These are phyloP conservation scores for Lecanicillium sp. DNA, from an alignment of 2,329 filamentous ascomycete species.

Conservation along the genomic window DNA sequence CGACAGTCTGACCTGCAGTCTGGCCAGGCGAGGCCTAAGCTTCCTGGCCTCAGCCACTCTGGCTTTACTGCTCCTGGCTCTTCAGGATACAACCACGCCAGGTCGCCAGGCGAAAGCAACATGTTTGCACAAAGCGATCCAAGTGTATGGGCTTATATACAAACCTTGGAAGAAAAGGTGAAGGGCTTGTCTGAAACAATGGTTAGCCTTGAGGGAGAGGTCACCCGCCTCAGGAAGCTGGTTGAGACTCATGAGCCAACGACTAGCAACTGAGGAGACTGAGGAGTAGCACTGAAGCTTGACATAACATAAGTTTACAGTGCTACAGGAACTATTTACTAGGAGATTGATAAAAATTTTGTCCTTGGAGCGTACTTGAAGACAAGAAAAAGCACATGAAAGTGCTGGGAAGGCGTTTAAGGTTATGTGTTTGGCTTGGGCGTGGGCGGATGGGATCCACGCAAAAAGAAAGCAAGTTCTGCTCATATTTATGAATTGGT, in stretches of 20 bases:
- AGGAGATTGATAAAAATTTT: too few species aligned
- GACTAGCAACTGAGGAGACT: not conserved
- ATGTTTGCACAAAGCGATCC: constrained; percentile 55
- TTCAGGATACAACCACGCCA: constrained; percentile 21
- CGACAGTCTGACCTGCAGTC: constrained; percentile 48
- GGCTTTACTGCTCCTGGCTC: constrained; percentile 24
- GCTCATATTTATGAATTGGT: too few species aligned
- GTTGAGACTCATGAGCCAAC: constrained; percentile 21
- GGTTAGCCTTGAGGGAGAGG: constrained; percentile 23
- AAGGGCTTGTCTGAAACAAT: constrained; percentile 28
- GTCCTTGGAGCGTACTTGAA: too few species aligned
- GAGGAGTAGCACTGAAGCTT: too few species aligned
- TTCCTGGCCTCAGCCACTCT: constrained; percentile 28
- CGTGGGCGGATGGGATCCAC: too few species aligned
- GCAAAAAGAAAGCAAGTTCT: too few species aligned
- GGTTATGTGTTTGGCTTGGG: too few species aligned
- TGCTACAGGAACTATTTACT: too few species aligned
- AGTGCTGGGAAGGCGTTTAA: too few species aligned
- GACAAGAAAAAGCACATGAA: too few species aligned
- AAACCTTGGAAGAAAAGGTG: constrained; percentile 55
- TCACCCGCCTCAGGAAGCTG: constrained; percentile 25
- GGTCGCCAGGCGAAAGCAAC: constrained; percentile 49
- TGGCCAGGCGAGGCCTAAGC: constrained; percentile 30
- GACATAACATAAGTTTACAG: too few species aligned
- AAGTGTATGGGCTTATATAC: constrained; percentile 65